Base-by-base conservation (phyloP, 768 basidiomycete species). In the Rhodotorula diobovata region DNA sequence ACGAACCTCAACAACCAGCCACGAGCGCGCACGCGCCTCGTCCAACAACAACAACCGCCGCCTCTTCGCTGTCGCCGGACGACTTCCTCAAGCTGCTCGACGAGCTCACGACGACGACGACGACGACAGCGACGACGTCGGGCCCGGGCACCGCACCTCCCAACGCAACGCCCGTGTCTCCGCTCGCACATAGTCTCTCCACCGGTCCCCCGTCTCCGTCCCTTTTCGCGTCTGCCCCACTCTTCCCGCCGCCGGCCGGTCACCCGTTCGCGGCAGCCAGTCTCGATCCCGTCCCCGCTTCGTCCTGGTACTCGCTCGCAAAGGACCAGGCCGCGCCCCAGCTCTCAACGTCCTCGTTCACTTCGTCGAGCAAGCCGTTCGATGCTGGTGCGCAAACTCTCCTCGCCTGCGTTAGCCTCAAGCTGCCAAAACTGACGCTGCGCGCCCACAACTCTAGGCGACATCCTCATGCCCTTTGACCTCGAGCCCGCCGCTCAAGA, bases 301-400 rank as follows among this genome's bases (percentile, higher is more conserved):
- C 43, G 0, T 32, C 15, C 32, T 55, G 20, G 32, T 23, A 45
- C 6, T 2, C 45, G 30, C 37, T 23, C n/a, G 30, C 48, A 1
- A 50, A 21, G 39, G 41, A 55, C 15, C 53, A 59, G 37, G 64
- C 37, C 65, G 57, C 58, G 54, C 61, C 55, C 61, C 65, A 28
- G 51, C 41, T 23, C 35, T n/a, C 55, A 45, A 41, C 23, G 35
- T 34, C 25, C 25, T 34, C 30, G 35, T 66, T 66, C 41, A 37
- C 53, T 2, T 37, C 30, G 32, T 30, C 61, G 48, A 66, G 16
- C n/a, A 71, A 71, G 62, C n/a, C 55, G 12, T 67, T 60, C 62
- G 61, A 63, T 30, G 65, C 61, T 45, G 66, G 70, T 71, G 32
- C 43, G 70, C 34, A 25, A 16, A 4, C 23, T 11, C 35, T 66